Percentiles rank a stretch among this genome's conserved stretches.
phyloP scores from a whole-genome alignment of 441 rosid genomes.

The Erodium moschatum region DNA sequence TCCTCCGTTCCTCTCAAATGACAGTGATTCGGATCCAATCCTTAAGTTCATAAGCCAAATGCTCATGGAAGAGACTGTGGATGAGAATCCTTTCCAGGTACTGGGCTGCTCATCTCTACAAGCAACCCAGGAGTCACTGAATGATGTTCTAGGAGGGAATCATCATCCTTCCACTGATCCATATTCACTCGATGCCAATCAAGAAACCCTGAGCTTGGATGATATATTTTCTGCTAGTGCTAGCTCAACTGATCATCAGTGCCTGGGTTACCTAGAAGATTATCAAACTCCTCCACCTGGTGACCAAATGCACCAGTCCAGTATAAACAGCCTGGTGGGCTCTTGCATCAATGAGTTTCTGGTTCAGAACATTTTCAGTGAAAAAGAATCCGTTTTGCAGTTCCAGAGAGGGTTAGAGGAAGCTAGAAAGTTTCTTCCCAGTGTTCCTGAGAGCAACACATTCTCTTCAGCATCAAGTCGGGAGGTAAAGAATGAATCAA shows the following conservation, averaged over 20 bases:
- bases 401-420: slow-evolving; percentile 47
- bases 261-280: not conserved
- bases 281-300: not conserved
- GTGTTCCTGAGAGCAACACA: not conserved
- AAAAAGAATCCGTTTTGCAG: slow-evolving; percentile 37
- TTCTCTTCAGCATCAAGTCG: not conserved
- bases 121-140: slow-evolving; percentile 57
- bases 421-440: slow-evolving; percentile 51
- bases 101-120: slow-evolving; percentile 46
- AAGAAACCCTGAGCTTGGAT: slow-evolving; percentile 22
- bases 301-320: too few relatives aligned
- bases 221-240: not conserved
- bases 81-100: slow-evolving; percentile 38
- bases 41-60: slow-evolving; percentile 51
- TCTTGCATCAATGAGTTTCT: slow-evolving; percentile 21
- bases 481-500: slow-evolving; percentile 12
- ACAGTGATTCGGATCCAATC: slow-evolving; percentile 42
- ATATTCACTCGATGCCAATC: slow-evolving; percentile 13
- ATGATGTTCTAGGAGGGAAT: slow-evolving; percentile 43
- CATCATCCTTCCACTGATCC: slow-evolving; percentile 18
- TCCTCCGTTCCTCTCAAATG: slow-evolving; percentile 34
- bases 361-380: slow-evolving; percentile 30
- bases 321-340: not conserved
- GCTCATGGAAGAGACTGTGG: slow-evolving; percentile 63
- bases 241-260: not conserved